Evolutionary conservation across 108 stramenopile genomes (phyloP).

Genomic region (Nannochloropsis oceanica): DNA sequence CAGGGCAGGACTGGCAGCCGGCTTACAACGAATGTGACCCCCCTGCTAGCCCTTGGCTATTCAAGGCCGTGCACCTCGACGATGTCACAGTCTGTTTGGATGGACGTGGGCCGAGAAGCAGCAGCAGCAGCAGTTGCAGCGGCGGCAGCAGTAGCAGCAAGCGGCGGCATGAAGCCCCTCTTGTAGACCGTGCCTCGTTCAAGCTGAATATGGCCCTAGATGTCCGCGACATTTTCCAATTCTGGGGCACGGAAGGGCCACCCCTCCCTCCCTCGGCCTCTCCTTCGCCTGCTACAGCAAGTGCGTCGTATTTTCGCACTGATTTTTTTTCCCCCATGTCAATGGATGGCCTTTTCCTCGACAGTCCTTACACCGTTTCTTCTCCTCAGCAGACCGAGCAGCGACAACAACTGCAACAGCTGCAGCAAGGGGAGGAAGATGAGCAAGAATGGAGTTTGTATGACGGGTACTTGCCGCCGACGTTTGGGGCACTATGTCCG

Average conservation of each 20-base stretch:
- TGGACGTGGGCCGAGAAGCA: not conserved
- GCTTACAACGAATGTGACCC: not conserved
- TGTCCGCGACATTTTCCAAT: not conserved
- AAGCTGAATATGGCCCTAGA: not conserved
- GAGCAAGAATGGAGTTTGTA: not conserved
- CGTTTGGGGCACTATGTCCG: not conserved
- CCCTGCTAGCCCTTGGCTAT: not conserved
- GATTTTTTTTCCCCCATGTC: not conserved
- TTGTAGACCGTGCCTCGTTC: not conserved
- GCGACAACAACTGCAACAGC: not conserved
- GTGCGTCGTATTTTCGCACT: not conserved
- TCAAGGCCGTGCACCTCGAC: not conserved
- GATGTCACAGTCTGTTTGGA: not conserved
- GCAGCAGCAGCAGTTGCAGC: not conserved
- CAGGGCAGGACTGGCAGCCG: not conserved
- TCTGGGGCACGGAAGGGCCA: not conserved
- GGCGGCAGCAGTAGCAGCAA: not conserved
- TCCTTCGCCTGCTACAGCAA: not conserved
- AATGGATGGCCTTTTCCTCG: not conserved
- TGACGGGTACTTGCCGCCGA: not conserved
- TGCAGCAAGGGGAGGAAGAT: not conserved
- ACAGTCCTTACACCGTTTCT: not conserved
- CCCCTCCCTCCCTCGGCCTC: not conserved
- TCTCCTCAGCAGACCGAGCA: not conserved
- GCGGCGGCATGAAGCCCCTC: not conserved